Evolutionary conservation across 495 filamentous ascomycete species (phyloP).

Genomic region (Aspergillus panamensis): DNA sequence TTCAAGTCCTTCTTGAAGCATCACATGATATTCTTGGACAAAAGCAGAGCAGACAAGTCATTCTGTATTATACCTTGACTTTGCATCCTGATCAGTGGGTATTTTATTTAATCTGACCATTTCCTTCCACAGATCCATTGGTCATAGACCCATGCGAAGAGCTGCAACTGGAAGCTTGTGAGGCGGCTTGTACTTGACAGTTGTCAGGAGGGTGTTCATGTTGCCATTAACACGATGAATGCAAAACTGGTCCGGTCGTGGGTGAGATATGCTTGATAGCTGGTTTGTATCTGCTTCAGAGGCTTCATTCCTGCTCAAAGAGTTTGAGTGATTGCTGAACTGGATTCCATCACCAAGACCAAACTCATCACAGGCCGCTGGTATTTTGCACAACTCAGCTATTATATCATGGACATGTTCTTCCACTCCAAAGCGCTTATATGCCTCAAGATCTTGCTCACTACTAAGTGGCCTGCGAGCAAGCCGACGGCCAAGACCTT

Average conservation of each 20-base stretch:
- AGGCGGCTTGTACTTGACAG: too few relatives aligned
- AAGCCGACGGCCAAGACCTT: slow-evolving; percentile 21
- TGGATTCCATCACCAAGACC: slow-evolving; percentile 23
- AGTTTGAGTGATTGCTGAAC: slow-evolving; percentile 27
- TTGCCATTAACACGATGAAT: slow-evolving; percentile 9
- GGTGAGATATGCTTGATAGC: slow-evolving; percentile 5
- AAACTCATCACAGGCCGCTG: slow-evolving; percentile 23
- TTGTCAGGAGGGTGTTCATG: slow-evolving; percentile 27
- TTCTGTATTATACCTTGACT: too few relatives aligned
- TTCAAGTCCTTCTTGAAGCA: slow-evolving; percentile 31
- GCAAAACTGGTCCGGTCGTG: slow-evolving; percentile 13
- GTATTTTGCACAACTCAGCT: slow-evolving; percentile 28
- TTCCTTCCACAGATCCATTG: too few relatives aligned
- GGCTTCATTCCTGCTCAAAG: slow-evolving; percentile 14
- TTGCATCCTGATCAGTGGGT: too few relatives aligned
- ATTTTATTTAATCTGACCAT: too few relatives aligned
- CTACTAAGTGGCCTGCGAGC: slow-evolving; percentile 23
- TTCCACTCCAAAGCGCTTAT: slow-evolving; percentile 29
- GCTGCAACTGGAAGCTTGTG: too few relatives aligned
- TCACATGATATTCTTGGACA: slow-evolving; percentile 33
- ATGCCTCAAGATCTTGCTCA: slow-evolving; percentile 31
- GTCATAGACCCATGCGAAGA: too few relatives aligned
- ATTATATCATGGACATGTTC: slow-evolving; percentile 23
- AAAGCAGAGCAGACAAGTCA: too few relatives aligned
- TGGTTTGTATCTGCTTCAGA: not conserved